Percentiles rank a stretch among this genome's conserved stretches.
phyloP scores from a whole-genome alignment of 75 land plant species.

The Sequoiadendron giganteum region DNA sequence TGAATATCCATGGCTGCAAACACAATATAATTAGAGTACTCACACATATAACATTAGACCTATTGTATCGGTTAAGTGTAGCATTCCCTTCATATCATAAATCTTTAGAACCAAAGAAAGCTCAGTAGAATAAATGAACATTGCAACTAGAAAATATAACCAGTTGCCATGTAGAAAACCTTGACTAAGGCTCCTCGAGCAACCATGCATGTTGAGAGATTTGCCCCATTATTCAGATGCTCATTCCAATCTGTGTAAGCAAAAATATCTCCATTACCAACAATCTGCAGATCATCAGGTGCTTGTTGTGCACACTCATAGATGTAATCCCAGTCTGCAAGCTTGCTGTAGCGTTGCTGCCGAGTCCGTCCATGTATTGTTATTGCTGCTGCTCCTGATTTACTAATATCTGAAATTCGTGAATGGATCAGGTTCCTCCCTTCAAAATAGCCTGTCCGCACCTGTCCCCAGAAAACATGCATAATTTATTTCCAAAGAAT shows the following conservation, averaged over 20 bases:
- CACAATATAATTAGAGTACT: not conserved
- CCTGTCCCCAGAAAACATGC: conserved; percentile 33
- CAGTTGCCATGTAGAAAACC: conserved; percentile 33
- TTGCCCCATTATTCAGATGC: conserved; percentile 54
- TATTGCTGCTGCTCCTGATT: conserved; percentile 88
- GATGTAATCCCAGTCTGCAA: conserved; percentile 96
- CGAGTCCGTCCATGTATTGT: conserved; percentile 95
- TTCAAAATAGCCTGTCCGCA: conserved; percentile 90
- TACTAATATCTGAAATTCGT: conserved; percentile 59
- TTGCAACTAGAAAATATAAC: not conserved
- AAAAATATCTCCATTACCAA: conserved; percentile 96
- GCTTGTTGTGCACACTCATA: conserved; percentile 63
- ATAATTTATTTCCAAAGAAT: not conserved
- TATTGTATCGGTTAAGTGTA: not conserved
- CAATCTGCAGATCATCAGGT: conserved; percentile 60
- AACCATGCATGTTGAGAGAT: conserved; percentile 88
- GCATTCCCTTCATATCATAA: not conserved
- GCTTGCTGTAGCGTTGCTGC: conserved; percentile 96
- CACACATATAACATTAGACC: not conserved
- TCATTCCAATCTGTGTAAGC: conserved; percentile 86
- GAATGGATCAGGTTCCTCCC: conserved; percentile 89
- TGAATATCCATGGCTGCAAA: conserved; percentile 97
- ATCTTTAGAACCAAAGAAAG: not conserved
- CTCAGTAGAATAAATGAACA: not conserved
- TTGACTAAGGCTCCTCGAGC: conserved; percentile 95